Conservation (phyloP, 306 rosid genomes). For the Ziziphus jujuba region DNA sequence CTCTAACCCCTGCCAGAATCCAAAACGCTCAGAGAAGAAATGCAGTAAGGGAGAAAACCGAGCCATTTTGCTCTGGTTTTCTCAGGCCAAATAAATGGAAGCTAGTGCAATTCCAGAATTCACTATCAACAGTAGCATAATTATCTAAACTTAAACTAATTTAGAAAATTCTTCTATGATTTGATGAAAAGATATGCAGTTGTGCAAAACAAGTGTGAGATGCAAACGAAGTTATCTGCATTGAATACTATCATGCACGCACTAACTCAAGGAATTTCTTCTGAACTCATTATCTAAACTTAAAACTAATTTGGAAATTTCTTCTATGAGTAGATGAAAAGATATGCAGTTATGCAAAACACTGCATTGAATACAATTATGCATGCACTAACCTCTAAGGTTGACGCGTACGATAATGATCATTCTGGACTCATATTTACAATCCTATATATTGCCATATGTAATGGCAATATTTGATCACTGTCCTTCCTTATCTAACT, state of each 20-base stretch:
- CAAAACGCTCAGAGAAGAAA: too few relatives aligned
- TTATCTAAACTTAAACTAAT: too few relatives aligned
- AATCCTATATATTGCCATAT: slow-evolving; percentile 14
- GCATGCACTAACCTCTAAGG: neutral
- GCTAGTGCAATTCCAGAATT: too few relatives aligned
- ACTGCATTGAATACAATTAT: neutral
- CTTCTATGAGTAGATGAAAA: neutral
- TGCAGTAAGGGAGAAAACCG: too few relatives aligned
- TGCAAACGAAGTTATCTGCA: neutral
- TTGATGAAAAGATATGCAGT: neutral
- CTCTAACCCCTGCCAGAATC: too few relatives aligned
- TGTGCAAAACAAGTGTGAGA: neutral
- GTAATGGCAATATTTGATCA: neutral
- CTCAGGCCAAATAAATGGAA: too few relatives aligned
- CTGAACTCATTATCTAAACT: too few relatives aligned
- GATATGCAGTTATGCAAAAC: neutral
- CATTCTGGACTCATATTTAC: neutral
- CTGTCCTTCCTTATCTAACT: slow-evolving; percentile 1
- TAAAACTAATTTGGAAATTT: neutral
- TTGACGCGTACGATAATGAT: neutral
- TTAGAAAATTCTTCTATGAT: neutral
- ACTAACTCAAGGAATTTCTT: too few relatives aligned
- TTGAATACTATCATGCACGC: neutral
- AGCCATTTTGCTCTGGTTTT: too few relatives aligned
- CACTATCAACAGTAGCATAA: too few relatives aligned